Conservation (phyloP, 768 basidiomycete species). For the Termitomyces sp. region DNA sequence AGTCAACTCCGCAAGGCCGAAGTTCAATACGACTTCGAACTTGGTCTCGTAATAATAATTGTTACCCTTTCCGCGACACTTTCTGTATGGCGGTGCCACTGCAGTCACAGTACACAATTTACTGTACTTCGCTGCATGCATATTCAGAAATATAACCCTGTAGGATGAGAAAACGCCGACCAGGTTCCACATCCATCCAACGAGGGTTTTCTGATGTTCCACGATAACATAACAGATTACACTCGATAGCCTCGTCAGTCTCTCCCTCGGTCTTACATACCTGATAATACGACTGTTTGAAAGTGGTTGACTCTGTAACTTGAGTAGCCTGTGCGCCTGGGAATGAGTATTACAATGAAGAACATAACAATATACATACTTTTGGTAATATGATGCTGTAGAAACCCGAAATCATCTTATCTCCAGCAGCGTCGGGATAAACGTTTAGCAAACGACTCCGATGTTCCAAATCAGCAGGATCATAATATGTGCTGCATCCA, state of each 20-base stretch:
- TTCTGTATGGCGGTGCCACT: slow-evolving; percentile 6
- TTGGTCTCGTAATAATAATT: slow-evolving; percentile 23
- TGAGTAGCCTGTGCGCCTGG: slow-evolving; percentile 26
- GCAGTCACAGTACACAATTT: slow-evolving; percentile 14
- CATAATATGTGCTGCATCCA: background rate
- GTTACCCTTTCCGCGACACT: background rate
- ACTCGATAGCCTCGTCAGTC: background rate
- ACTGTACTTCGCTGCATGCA: slow-evolving; percentile 11
- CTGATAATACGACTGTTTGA: slow-evolving; percentile 9
- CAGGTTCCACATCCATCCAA: slow-evolving; percentile 19
- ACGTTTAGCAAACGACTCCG: background rate
- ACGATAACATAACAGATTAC: slow-evolving; percentile 16
- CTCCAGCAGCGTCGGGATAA: background rate
- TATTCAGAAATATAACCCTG: background rate
- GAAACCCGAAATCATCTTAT: slow-evolving; percentile 4
- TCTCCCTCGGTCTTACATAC: background rate
- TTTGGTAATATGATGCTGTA: slow-evolving; percentile 23
- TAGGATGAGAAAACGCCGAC: slow-evolving; percentile 2
- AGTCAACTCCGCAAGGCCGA: slow-evolving; percentile 48
- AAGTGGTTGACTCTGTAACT: slow-evolving; percentile 19
- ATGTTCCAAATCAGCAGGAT: slow-evolving; percentile 9
- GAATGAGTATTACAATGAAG: no score
- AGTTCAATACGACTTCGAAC: slow-evolving; percentile 39
- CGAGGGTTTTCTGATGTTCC: slow-evolving; percentile 5
- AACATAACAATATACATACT: slow-evolving; percentile 3